Percentiles rank a stretch among this genome's conserved stretches.
These are phyloP conservation scores for Metschnikowia similis DNA, from an alignment of 805 yeast species.

Conservation along the genomic window DNA sequence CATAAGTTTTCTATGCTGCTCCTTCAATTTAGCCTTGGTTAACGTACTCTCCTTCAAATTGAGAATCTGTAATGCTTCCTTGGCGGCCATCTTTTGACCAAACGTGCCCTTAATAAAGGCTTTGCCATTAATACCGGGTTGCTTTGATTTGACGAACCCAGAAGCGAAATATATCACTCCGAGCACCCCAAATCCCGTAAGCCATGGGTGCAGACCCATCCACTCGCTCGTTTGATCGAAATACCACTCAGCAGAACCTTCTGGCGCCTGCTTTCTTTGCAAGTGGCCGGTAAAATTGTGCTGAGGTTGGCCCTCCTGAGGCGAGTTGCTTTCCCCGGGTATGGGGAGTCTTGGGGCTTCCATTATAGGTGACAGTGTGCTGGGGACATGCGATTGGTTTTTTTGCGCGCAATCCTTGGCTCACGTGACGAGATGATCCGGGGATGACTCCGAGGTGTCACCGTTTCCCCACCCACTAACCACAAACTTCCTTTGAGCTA, in stretches of 20 bases:
- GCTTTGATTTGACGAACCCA: constrained; percentile 61
- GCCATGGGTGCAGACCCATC: constrained; percentile 72
- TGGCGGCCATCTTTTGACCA: constrained; percentile 84
- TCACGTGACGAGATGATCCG: constrained; percentile 1
- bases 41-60: constrained; percentile 65
- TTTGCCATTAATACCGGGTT: constrained; percentile 63
- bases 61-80: constrained; percentile 83
- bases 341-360: constrained; percentile 54
- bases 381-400: neutral
- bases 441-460: neutral
- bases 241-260: constrained; percentile 54
- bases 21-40: constrained; percentile 63
- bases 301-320: constrained; percentile 20
- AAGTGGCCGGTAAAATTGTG: constrained; percentile 36
- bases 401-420: neutral
- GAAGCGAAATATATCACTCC: constrained; percentile 61
- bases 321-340: constrained; percentile 43
- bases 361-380: constrained; percentile 29
- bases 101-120: constrained; percentile 84
- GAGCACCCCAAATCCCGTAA: constrained; percentile 67
- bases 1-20: constrained; percentile 80
- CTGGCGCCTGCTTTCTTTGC: constrained; percentile 38
- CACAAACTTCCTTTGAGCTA: neutral
- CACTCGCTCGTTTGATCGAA: constrained; percentile 57
- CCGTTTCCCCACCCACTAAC: neutral